phyloP scores from a whole-genome alignment of 495 filamentous ascomycete species.

The Aspergillus incahuasiensis region DNA sequence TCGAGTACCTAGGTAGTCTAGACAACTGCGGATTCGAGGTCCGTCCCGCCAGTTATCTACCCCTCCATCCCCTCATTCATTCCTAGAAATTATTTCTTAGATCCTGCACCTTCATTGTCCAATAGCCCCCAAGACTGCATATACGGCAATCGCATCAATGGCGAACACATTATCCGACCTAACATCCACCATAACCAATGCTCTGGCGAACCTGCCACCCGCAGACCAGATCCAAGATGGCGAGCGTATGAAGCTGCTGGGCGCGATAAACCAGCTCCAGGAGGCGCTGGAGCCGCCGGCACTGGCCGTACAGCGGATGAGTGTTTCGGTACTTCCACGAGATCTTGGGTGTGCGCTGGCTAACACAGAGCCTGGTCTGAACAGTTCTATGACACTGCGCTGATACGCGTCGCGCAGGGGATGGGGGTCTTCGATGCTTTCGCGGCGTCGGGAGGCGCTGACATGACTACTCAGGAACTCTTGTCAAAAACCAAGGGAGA shows the following conservation, averaged over 20 bases:
- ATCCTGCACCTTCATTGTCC: too few species aligned
- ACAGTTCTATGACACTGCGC: conserved; percentile 7
- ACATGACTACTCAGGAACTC: conserved; percentile 13
- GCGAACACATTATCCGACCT: neutral
- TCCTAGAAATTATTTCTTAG: too few species aligned
- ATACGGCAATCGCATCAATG: too few species aligned
- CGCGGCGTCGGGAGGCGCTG: neutral
- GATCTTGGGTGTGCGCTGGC: neutral
- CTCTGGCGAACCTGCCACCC: conserved; percentile 5
- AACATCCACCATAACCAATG: conserved; percentile 1
- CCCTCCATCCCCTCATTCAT: too few species aligned
- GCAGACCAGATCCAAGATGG: conserved; percentile 9
- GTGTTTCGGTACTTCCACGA: conserved; percentile 2
- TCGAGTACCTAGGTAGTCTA: too few species aligned
- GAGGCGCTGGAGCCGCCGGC: conserved; percentile 9
- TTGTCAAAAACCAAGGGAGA: conserved; percentile 17
- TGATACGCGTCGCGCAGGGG: conserved; percentile 14
- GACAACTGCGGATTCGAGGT: too few species aligned
- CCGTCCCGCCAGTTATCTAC: too few species aligned
- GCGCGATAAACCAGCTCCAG: neutral
- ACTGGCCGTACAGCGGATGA: conserved; percentile 1
- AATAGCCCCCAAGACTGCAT: too few species aligned
- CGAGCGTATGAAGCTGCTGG: conserved; percentile 5
- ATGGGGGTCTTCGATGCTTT: conserved; percentile 25
- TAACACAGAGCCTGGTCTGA: neutral